These are phyloP conservation scores for Chaetothyriales sp. DNA, from an alignment of 2,329 filamentous ascomycete species.

Conservation along the genomic window DNA sequence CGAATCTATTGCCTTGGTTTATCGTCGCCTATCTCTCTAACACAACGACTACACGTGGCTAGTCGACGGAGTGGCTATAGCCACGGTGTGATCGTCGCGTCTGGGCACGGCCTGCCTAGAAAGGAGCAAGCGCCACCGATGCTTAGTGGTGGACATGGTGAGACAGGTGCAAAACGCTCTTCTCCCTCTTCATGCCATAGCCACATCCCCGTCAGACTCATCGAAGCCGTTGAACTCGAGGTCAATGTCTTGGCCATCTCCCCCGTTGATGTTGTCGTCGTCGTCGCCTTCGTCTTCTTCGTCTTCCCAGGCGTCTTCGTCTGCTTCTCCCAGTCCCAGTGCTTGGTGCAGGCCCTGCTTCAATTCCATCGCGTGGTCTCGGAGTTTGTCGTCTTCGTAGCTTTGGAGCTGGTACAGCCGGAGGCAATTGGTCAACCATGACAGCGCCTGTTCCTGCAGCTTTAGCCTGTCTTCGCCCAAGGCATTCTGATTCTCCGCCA, in stretches of 20 bases:
- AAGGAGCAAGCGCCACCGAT: background rate
- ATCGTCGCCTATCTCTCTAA: background rate
- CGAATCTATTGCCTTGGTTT: background rate
- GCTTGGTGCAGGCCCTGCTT: constrained; percentile 45
- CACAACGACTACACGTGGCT: background rate
- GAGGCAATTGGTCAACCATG: constrained; percentile 68
- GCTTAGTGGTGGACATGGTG: background rate
- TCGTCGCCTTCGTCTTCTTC: constrained; percentile 42
- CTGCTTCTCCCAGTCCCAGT: constrained; percentile 46
- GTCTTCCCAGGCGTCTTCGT: constrained; percentile 36
- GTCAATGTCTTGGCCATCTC: constrained; percentile 16
- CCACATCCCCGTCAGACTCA: background rate
- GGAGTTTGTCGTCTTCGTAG: constrained; percentile 48
- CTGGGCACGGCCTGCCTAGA: background rate
- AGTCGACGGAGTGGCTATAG: background rate
- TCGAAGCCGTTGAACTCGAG: constrained; percentile 1
- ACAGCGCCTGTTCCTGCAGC: constrained; percentile 42
- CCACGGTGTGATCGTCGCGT: background rate
- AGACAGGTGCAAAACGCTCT: background rate
- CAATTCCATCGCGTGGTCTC: constrained; percentile 31
- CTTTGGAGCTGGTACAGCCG: constrained; percentile 64
- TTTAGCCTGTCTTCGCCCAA: constrained; percentile 24
- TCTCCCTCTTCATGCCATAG: background rate
- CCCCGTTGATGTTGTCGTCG: constrained; percentile 25
- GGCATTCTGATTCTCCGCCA: constrained; percentile 34